Base-by-base conservation (phyloP, 176 grass and related monocot species). In the Luzula sylvatica region DNA sequence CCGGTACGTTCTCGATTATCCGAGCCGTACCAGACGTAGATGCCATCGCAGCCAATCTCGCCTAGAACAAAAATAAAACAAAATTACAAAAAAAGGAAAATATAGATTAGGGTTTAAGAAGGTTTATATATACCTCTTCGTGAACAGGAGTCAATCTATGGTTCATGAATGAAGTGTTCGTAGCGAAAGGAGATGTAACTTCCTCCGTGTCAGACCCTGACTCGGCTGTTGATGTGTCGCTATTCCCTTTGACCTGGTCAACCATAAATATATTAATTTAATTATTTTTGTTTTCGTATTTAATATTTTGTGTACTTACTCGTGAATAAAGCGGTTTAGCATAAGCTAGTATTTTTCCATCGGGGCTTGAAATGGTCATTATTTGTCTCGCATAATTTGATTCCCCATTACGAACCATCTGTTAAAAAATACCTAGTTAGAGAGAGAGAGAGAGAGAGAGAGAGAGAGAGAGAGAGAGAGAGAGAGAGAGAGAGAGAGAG, bases 71-170 rank as follows among this genome's bases (percentile, higher is more conserved):
- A 53, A 53, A 53, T 3, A n/a, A n/a, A n/a, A 53, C 16, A 53
- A 53, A 53, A 24, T 5, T 24, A 11, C 15, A 53, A 53, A 53
- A 18, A 18, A 18, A 53, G 8, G 49, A 19, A 4, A 18, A 19
- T n/a, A n/a, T n/a, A n/a, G n/a, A n/a, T n/a, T n/a, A n/a, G n/a
- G n/a, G n/a, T n/a, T n/a, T n/a, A n/a, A n/a, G n/a, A n/a, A n/a
- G n/a, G n/a, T n/a, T n/a, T n/a, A n/a, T n/a, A n/a, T 21, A n/a
- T 75, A 80, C 90, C 90, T 96, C 90, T 74, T 95, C 80, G 15
- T 70, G 61, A 25, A 87, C 75, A 73, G 53, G 61, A 52, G 41
- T 75, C 42, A 87, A 68, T 66, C 55, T 43, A 79, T 61, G 70
- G 68, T 71, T 75, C 38, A 27, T 23, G 35, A 47, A 35, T 38